Base-by-base conservation (phyloP, 1,139 yeast species). In the Pichia sp. region DNA sequence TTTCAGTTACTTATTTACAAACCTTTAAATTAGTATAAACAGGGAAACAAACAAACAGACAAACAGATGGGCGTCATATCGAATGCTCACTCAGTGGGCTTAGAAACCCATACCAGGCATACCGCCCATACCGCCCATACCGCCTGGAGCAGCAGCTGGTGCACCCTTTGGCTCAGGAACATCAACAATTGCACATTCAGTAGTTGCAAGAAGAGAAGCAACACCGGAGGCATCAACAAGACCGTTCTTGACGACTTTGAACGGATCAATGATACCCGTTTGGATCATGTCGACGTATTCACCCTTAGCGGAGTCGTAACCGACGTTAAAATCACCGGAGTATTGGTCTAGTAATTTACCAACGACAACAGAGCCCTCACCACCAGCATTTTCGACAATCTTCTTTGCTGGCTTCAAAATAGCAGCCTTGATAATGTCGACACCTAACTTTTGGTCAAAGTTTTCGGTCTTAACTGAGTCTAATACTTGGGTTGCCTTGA, bases 381-480 rank as follows among this genome's bases (percentile, higher is more conserved):
- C 96, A 72, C 99, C 99, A 54, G 99, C 97, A 70, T 93, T 93
- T 76, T 95, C 98, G 64, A 93, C 93, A 69, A 93, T 93, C 75
- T 92, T 88, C 76, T 87, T 90, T 54, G 98, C 98, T 64, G 99
- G 99, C 77, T 87, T 90, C 65, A 96, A 82, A 72, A 95, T 93
- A 64, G 99, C 99, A 68, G 93, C 82, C 77, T 84, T 87, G 75
- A 93, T 92, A 75, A 90, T 90, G 67, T 92, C 92, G 66, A 93
- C 97, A 76, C 99, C 99, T 66, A 93, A 84, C 77, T 90, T 90
- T 78, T 93, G 99, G 79, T 93, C 99, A 70, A 93, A 93, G 85
- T 93, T 93, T 56, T 79, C 90, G 57, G 95, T 87, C 75, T 85
- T 81, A 61, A 93, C 85, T 46, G 76, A 81, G 65, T 85, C 95